Base-by-base conservation (phyloP, 192 early-diverging fungal genomes). In the Pilaira anomala region DNA sequence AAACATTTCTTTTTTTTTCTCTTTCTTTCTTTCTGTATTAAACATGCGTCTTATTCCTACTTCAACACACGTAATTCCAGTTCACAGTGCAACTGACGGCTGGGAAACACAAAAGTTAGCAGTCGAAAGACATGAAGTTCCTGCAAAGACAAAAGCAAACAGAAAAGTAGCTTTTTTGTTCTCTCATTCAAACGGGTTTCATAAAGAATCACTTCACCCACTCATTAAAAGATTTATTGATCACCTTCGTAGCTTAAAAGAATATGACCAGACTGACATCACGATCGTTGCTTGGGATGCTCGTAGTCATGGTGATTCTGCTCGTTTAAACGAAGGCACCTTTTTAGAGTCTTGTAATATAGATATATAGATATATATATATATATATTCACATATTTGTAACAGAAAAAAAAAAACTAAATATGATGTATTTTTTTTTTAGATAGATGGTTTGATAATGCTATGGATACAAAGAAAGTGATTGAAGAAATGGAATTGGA, bases 231-330 rank as follows among this genome's bases (percentile, higher is more conserved):
- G 58, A 0, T 44, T 81, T 19, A 42, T 48, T 16, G 40, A 68
- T 6, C 64, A 50, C 0, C 69, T 77, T 36, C 60, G 60, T 36
- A 16, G n/a, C 1, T 40, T 56, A 19, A 11, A 16, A 18, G 40
- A 30, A 4, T 70, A 66, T 21, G 33, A 57, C 13, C 3, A 50
- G 29, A 66, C 63, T 11, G 48, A 64, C 26, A 48, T 67, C 18
- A 67, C 78, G n/a, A 55, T 83, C 42, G 78, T 78, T 58, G 66
- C 78, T 14, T 80, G 76, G 58, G 86, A 87, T 52, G 73, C 70
- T 41, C 68, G 81, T 26, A 80, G 79, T 45, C 83, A 85, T 16
- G 86, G 85, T 8, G 81, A 85, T 45, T 82, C 81, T 51, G 81
- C 83, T 21, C 48, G 69, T 3, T 25, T 81, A 16, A 86, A 83